Conservation (phyloP, 148 eudicot species). For the Silene latifolia region DNA sequence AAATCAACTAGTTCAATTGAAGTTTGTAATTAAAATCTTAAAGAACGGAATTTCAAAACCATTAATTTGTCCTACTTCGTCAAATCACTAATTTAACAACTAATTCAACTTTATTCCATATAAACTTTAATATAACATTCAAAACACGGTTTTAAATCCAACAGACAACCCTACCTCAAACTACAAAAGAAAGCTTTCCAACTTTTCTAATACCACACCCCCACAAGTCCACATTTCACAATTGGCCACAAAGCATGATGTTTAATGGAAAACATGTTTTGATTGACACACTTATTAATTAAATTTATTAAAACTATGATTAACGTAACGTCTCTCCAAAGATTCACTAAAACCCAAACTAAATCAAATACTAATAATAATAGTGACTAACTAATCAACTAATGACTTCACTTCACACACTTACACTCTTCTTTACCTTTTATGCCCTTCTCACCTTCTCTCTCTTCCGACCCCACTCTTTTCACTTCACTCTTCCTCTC, state of each 20-base stretch:
- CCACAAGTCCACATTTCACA: not conserved
- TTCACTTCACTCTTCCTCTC: constrained; percentile 23
- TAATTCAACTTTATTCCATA: too few relatives aligned
- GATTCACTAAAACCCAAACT: constrained; percentile 52
- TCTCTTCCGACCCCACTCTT: constrained; percentile 31
- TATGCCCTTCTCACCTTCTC: constrained; percentile 17
- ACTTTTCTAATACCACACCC: not conserved
- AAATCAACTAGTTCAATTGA: too few relatives aligned
- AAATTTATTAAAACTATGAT: constrained; percentile 17
- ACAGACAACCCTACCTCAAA: too few relatives aligned
- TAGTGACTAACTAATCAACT: not conserved
- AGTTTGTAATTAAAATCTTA: too few relatives aligned
- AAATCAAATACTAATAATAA: not conserved
- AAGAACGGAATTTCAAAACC: not conserved
- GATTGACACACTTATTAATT: not conserved
- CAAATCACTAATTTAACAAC: too few relatives aligned
- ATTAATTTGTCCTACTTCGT: not conserved
- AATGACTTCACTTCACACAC: not conserved
- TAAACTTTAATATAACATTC: too few relatives aligned
- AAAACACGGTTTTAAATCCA: too few relatives aligned
- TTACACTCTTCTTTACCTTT: constrained; percentile 21
- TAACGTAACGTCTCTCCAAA: constrained; percentile 63
- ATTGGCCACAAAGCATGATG: not conserved
- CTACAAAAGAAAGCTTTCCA: not conserved
- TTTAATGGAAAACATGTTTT: not conserved